These are phyloP conservation scores for Posidonia oceanica DNA, from an alignment of 116 monocot genomes.

Conservation along the genomic window DNA sequence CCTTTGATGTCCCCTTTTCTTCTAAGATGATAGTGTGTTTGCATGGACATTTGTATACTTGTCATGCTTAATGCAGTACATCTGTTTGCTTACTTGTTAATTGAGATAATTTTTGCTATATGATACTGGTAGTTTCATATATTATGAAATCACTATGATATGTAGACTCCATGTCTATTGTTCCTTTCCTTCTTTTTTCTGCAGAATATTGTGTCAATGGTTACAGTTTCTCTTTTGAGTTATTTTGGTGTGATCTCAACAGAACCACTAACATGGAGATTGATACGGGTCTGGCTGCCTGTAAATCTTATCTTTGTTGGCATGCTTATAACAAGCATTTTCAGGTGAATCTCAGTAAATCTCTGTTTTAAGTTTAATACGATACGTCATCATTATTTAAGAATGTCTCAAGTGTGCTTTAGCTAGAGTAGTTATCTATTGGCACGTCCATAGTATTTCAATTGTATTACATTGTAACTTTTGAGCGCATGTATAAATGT, in stretches of 20 bases:
- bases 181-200: constrained; percentile 5
- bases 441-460: too few relatives aligned
- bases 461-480: too few relatives aligned
- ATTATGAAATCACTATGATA: too few relatives aligned
- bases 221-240: constrained; percentile 59
- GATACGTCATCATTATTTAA: too few relatives aligned
- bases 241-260: constrained; percentile 54
- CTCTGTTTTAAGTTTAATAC: neutral
- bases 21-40: neutral
- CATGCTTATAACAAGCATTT: constrained; percentile 95
- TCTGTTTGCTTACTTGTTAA: neutral
- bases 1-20: neutral
- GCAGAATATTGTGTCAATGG: constrained; percentile 91
- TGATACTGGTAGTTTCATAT: too few relatives aligned
- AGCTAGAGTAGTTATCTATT: too few relatives aligned
- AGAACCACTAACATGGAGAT: constrained; percentile 81
- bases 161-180: neutral
- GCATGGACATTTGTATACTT: neutral
- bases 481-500: too few relatives aligned
- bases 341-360: constrained; percentile 47
- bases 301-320: constrained; percentile 96
- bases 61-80: neutral
- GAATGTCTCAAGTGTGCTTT: too few relatives aligned
- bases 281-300: constrained; percentile 80
- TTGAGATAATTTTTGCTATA: too few relatives aligned